Evolutionary conservation across 1,284 basidiomycete species (phyloP).

Genomic region (Austroboletus novae-zelandiae): DNA sequence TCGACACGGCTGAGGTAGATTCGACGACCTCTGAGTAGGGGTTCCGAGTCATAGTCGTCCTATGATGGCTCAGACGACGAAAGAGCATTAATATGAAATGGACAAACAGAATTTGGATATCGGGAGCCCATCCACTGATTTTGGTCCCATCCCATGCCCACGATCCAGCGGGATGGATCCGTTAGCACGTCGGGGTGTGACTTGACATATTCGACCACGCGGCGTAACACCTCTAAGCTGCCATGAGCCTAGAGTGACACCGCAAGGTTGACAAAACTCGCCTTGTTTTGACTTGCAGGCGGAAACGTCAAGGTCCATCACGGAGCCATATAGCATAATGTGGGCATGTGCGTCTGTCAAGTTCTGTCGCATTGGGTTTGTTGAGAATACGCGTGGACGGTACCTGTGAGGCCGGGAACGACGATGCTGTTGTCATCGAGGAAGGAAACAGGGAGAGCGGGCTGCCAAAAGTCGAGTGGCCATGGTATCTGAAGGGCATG

Average conservation of each 20-base stretch:
- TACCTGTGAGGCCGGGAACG: constrained; percentile 71
- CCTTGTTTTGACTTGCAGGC: constrained; percentile 60
- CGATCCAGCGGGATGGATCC: constrained; percentile 66
- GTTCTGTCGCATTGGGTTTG: neutral
- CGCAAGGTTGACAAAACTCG: constrained; percentile 17
- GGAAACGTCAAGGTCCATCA: constrained; percentile 62
- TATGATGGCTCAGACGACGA: constrained; percentile 21
- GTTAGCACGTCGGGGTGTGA: constrained; percentile 53
- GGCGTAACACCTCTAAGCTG: constrained; percentile 55
- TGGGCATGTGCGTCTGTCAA: constrained; percentile 78
- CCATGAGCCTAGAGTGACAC: neutral
- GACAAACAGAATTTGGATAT: constrained; percentile 78
- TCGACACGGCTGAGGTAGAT: constrained; percentile 78
- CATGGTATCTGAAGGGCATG: constrained; percentile 21
- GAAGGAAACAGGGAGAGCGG: constrained; percentile 40
- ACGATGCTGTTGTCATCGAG: constrained; percentile 49
- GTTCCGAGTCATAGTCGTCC: constrained; percentile 63
- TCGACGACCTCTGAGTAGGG: constrained; percentile 59
- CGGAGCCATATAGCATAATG: constrained; percentile 64
- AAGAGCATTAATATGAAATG: neutral
- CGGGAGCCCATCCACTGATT: constrained; percentile 65
- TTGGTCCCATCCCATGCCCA: constrained; percentile 94
- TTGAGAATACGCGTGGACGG: neutral
- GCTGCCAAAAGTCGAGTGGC: constrained; percentile 16
- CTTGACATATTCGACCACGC: constrained; percentile 62